Percentiles rank a stretch among this genome's conserved stretches.
phyloP scores from a whole-genome alignment of 108 stramenopile genomes.

The Heterococcus sp. region DNA sequence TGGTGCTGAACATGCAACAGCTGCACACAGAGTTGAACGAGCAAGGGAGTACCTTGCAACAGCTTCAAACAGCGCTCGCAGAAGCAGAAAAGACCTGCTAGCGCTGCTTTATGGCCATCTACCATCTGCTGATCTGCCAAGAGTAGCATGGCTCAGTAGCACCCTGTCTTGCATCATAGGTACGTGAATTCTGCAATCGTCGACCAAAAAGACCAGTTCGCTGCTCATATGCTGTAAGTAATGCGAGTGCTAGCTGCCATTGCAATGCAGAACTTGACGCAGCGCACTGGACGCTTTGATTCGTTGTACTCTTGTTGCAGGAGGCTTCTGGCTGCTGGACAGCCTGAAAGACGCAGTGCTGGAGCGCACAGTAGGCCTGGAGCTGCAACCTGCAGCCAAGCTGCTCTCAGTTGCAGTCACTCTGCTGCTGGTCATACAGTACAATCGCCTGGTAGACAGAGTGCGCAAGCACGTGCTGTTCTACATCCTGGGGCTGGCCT shows the following conservation, averaged over 20 bases:
- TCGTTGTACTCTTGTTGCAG: background rate
- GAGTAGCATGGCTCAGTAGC: constrained; percentile 76
- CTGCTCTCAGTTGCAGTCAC: constrained; percentile 87
- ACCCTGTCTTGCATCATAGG: constrained; percentile 96
- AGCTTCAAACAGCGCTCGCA: background rate
- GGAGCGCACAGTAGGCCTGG: constrained; percentile 83
- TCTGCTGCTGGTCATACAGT: constrained; percentile 78
- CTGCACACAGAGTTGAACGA: background rate
- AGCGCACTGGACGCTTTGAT: background rate
- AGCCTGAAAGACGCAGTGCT: constrained; percentile 91
- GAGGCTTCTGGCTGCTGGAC: constrained; percentile 90
- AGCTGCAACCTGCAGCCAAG: constrained; percentile 78
- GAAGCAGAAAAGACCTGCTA: background rate
- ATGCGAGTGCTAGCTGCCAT: no score
- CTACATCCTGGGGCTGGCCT: constrained; percentile 90
- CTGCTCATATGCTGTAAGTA: constrained; percentile 17
- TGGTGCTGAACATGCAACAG: background rate
- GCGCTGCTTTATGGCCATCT: constrained; percentile 76
- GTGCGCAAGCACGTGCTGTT: constrained; percentile 85
- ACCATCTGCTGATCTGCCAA: constrained; percentile 74
- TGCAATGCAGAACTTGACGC: background rate
- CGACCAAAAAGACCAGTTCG: no score
- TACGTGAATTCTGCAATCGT: background rate
- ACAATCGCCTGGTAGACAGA: constrained; percentile 82
- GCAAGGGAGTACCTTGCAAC: background rate